Evolutionary conservation across 768 basidiomycete genomes (phyloP), one percentile per base, ranked within the genome.

Genomic region (Omphalotus guepiniiformis): DNA sequence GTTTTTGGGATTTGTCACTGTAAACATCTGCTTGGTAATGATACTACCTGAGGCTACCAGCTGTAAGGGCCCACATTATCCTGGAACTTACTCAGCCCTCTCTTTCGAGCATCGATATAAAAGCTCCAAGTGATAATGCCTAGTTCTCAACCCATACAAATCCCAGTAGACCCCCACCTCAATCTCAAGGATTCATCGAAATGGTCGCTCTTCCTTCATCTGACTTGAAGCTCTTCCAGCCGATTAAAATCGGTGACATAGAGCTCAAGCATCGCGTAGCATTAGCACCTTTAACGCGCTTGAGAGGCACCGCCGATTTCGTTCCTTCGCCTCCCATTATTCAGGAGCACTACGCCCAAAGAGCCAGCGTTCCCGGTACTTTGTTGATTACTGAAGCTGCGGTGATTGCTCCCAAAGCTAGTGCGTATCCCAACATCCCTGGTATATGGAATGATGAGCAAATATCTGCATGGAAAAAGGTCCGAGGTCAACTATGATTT

Each of bases 381-480:
- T 56, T 72, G n/a, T 38, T 64, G 18, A 64, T 75, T 47, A 60
- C 69, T 4, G 71, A 73, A 54, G 75, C 63, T 1, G 71, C 69
- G 2, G 60, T 63, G 37, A 63, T 70, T 45, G 54, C 63, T 1
- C 51, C 48, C 7, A 49, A 55, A 18, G 66, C 70, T 1, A 69
- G 66, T 3, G 66, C 63, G 2, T 58, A 56, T 54, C 40, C 39
- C 9, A 56, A 62, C 48, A 63, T 62, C 2, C 74, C 73, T 4
- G 74, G 75, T 4, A 66, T 73, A 37, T 75, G 66, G 61, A 65
- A 60, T 1, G 60, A 65, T 6, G 72, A 68, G 29, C 79, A 80
- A 50, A 61, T 75, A 29, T 56, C 53, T 0, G 70, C 58, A 0
- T 81, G 77, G 79, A 75, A 73, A 51, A 50, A 55, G 48, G 71